Conservation (phyloP, 495 filamentous ascomycete species). For the Cryomyces minteri region DNA sequence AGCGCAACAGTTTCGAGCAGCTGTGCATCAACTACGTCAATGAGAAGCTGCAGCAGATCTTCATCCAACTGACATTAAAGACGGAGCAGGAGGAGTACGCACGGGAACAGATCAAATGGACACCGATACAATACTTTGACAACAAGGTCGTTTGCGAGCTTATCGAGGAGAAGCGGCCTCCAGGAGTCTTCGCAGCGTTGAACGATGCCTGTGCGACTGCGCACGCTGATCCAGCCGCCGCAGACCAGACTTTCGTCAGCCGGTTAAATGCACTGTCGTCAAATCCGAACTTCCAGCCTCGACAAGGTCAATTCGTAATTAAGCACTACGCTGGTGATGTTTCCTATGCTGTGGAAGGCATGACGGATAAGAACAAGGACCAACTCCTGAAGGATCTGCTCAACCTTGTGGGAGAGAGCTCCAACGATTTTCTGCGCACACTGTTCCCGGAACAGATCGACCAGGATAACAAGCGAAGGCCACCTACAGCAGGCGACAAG, state of each 20-base stretch:
- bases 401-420: constrained; percentile 66
- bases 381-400: constrained; percentile 87
- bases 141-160: constrained; percentile 98
- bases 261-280: constrained; percentile 70
- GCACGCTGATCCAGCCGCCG: constrained; percentile 83
- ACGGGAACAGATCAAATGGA: constrained; percentile 93
- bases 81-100: constrained; percentile 98
- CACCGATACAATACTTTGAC: constrained; percentile 98
- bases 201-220: constrained; percentile 97
- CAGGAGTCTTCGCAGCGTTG: constrained; percentile 86
- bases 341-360: constrained; percentile 83
- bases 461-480: constrained; percentile 84
- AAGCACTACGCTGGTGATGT: constrained; percentile 99
- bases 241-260: constrained; percentile 89
- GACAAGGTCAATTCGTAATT: constrained; percentile 92
- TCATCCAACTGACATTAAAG: constrained; percentile 93
- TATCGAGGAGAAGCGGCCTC: constrained; percentile 82
- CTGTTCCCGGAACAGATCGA: constrained; percentile 91
- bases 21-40: constrained; percentile 99
- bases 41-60: constrained; percentile 98
- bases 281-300: constrained; percentile 78
- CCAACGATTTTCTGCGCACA: constrained; percentile 67
- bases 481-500: constrained; percentile 91
- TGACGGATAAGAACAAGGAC: constrained; percentile 99
- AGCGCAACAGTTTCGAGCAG: constrained; percentile 98